Evolutionary conservation across 176 grass and related monocot species (phyloP), one percentile per base, ranked within the genome.

Genomic region (Lolium perenne): DNA sequence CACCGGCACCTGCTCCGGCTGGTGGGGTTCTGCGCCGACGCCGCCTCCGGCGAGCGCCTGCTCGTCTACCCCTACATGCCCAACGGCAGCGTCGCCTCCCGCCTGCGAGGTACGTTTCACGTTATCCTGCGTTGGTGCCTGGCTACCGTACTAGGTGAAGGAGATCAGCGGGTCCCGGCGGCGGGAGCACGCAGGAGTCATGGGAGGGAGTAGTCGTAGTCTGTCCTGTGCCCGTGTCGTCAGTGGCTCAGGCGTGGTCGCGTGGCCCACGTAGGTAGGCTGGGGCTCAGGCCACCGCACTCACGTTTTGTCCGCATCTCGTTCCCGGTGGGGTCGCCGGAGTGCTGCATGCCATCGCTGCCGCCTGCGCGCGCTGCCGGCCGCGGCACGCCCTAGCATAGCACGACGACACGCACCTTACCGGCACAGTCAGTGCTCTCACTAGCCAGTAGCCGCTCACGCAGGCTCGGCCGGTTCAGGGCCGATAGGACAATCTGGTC

Each of bases 61-160:
- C 93, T 98, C 86, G 92, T 98, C 13, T 98, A 98, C 82, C 96
- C 96, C 0, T 98, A 77, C 89, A 98, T 98, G 96, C 81, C 93
- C 20, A 95, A 98, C 86, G 96, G 96, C 83, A 95, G 93, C 92
- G 93, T 98, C 78, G 90, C 92, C n/a, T 46, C 90, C 13, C 89
- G 96, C 1, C 91, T 98, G 0, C 89, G 96, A 60, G 93, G 96
- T 98, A 94, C 57, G 75, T 46, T 6, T 45, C n/a, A 41, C 25
- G 3, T n/a, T 1, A 20, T 41, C 3, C 40, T 41, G n/a, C 57
- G 47, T 49, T 49, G 12, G 62, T 29, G 26, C 1, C 6, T 2
- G 3, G 1, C 2, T 0, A 13, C 63, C 29, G 67, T 71, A 45
- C 68, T 29, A 29, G 26, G 67, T 2, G 69, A 22, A n/a, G 17